Base-by-base conservation (phyloP, 2,329 filamentous ascomycete species). In the Coleophoma crateriformis region DNA sequence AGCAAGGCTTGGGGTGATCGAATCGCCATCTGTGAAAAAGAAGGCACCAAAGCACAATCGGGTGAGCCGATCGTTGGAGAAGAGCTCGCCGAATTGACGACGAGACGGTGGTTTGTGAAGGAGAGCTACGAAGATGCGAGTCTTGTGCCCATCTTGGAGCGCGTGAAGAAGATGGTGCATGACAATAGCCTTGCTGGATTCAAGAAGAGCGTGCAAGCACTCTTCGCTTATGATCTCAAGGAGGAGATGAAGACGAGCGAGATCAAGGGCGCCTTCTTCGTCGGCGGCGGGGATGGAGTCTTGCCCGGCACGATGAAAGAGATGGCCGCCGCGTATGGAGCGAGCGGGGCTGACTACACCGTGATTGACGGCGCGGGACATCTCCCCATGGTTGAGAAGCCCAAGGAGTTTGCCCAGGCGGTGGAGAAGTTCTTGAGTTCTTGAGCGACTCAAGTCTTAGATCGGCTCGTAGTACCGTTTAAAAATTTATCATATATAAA, bases 371-470 rank as follows among this genome's bases (percentile, higher is more conserved):
- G 76, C 8, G 82, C 88, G 0, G 90, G 90, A 0, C 90, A 95
- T 71, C 68, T 95, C 61, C 90, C 90, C 0, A 95, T 95, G 88
- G 83, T 83, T 44, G 90, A 95, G 68, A 78, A 81, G 56, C 84
- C 87, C 0, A 68, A 73, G 50, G 81, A 76, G 4, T 90, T 91
- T 64, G 84, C 84, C 63, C 70, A 77, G 27, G 79, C 80, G 42
- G 72, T 92, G 2, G 69, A 73, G 39, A 71, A 66, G 8, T 88
- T 87, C 54, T 57, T 88, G 51, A 43, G 44, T 46, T 19, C 45
- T 12, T 46, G 22, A 38, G 6, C 35, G 4, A 38, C 15, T 2
- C 15, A 38, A 4, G 15, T 38, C 35, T 2, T 8, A 27, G 3
- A 3, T 27, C 2, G 8, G 8, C 27, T 27, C 27, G 6, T 7